Evolutionary conservation across 2,329 filamentous ascomycete species (phyloP), one percentile per base, ranked within the genome.

Genomic region (Gremmenia infestans): DNA sequence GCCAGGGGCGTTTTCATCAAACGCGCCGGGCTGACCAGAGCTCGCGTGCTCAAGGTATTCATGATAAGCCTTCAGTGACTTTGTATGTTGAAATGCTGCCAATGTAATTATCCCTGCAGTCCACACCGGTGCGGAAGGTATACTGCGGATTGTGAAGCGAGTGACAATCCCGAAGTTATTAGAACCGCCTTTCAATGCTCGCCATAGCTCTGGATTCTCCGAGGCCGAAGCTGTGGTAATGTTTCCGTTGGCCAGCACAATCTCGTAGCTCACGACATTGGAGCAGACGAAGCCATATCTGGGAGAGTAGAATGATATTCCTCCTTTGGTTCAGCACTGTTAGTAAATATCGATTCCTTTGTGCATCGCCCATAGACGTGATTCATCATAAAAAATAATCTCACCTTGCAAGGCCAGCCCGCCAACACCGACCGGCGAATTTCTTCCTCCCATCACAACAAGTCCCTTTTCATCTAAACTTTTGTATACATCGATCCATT

Each of bases 221-320:
- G 39, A 43, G 25, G 39, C 22, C 0, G 53, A 60, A 19, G 53
- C 58, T 14, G 48, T 55, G n/a, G 48, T 25, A 15, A 60, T 43
- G 8, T 28, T 17, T 6, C 60, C 56, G 17, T 54, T 37, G 11
- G 58, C 60, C 9, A 56, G 54, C 14, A 60, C 53, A 28, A 87
- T 80, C 65, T 87, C 83, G 25, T 51, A 57, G 42, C 49, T 54
- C 23, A 48, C 23, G 17, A 43, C 48, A 23, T 47, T 54, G 52
- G 47, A 50, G 32, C 52, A 54, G 42, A 57, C 55, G 19, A 57
- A 47, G 25, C 58, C 58, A 28, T 48, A 56, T 14, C 52, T 48
- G 32, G 52, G 56, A 35, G 58, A 49, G 47, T 55, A 60, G 53
- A 58, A 58, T 3, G 58, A 60, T 25, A 56, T 51, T 22, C 53